These are phyloP conservation scores for Psilocybe tampanensis DNA, from an alignment of 768 basidiomycete species.

Conservation along the genomic window DNA sequence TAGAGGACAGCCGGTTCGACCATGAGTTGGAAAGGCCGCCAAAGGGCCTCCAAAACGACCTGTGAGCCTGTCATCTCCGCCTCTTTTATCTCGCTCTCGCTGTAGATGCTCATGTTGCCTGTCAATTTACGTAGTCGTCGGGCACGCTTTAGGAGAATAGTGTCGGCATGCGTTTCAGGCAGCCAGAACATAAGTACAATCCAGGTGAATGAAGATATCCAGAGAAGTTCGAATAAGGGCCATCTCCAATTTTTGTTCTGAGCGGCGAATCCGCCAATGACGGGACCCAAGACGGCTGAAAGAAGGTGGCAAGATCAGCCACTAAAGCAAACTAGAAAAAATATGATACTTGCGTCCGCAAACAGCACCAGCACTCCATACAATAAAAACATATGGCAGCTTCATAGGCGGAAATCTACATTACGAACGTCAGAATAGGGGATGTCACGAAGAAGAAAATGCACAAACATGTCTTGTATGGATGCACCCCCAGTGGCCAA, in stretches of 20 bases:
- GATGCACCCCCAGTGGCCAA: constrained; percentile 1
- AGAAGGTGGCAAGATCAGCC: neutral
- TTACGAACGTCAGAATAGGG: neutral
- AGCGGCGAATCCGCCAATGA: constrained; percentile 5
- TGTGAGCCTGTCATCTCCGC: constrained; percentile 1
- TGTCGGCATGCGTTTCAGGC: constrained; percentile 2
- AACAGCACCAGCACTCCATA: constrained; percentile 3
- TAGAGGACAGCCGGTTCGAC: constrained; percentile 1
- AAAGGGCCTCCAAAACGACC: neutral
- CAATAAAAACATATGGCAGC: neutral
- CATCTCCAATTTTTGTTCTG: constrained; percentile 8
- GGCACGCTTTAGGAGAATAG: constrained; percentile 1
- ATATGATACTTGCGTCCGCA: neutral
- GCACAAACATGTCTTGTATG: constrained; percentile 3
- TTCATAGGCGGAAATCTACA: constrained; percentile 1
- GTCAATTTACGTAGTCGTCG: neutral
- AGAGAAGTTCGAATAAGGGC: constrained; percentile 3
- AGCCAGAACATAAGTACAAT: constrained; percentile 5
- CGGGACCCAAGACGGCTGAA: constrained; percentile 1
- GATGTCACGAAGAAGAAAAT: neutral
- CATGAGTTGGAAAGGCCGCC: constrained; percentile 6
- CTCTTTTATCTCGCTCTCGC: constrained; percentile 1
- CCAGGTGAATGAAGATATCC: constrained; percentile 2
- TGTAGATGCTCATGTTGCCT: constrained; percentile 1
- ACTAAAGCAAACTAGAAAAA: neutral